Percentiles rank a stretch among this genome's conserved stretches.
Conservation (phyloP, 805 yeast species). For the Aciculoconidium aculeatum region DNA sequence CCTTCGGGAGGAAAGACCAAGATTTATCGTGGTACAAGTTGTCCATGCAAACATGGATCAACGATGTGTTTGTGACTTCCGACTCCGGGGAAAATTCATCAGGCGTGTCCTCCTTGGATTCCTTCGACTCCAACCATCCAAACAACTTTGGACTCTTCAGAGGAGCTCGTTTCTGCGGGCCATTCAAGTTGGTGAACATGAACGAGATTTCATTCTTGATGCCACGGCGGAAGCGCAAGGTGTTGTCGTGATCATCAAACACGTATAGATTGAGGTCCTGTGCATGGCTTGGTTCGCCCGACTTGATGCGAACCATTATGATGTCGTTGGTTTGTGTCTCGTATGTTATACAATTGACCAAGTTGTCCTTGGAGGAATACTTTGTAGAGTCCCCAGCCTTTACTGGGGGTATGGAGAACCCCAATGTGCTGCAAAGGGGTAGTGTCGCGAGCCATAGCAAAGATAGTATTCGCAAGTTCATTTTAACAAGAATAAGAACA, state of each 20-base stretch:
- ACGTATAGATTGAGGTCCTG: conserved; percentile 31
- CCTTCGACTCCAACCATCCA: too few relatives aligned
- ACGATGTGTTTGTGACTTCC: conserved; percentile 11
- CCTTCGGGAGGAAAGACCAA: conserved; percentile 33
- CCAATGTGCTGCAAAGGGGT: conserved; percentile 13
- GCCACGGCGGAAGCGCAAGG: conserved; percentile 26
- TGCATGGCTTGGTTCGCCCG: conserved; percentile 27
- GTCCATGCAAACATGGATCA: conserved; percentile 37
- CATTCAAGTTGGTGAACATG: conserved; percentile 33
- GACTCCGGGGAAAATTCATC: conserved; percentile 4
- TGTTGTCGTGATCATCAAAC: conserved; percentile 32
- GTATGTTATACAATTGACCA: conserved; percentile 32
- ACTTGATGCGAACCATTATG: conserved; percentile 24
- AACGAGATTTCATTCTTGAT: conserved; percentile 24
- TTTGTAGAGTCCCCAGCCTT: conserved; percentile 23
- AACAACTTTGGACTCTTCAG: conserved; percentile 6
- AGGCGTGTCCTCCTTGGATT: conserved; percentile 2
- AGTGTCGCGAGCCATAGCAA: conserved; percentile 2
- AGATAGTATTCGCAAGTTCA: conserved; percentile 5
- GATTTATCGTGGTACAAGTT: conserved; percentile 36
- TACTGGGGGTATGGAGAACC: conserved; percentile 31
- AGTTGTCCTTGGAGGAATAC: conserved; percentile 24
- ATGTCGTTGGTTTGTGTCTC: conserved; percentile 32
- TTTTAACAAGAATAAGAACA: too few relatives aligned
- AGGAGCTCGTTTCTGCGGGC: conserved; percentile 14